Evolutionary conservation across 192 early-diverging fungal species (phyloP).

Genomic region (Dissophora ornata): DNA sequence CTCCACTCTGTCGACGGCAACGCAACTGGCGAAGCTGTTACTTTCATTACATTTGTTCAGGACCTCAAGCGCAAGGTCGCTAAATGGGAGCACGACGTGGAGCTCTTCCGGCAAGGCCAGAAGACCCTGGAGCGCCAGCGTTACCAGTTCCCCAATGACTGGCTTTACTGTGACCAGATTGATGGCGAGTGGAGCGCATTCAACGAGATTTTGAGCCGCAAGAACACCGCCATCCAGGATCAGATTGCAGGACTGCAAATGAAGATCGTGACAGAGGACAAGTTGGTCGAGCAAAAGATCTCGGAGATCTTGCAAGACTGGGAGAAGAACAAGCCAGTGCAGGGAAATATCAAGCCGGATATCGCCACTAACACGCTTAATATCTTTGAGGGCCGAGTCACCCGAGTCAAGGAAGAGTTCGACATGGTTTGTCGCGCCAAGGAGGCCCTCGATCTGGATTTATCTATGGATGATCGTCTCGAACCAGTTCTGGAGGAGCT

Average conservation of each 20-base stretch:
- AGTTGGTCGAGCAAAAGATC: constrained; percentile 86
- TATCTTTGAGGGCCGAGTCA: constrained; percentile 87
- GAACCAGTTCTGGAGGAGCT: constrained; percentile 92
- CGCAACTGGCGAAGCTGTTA: constrained; percentile 90
- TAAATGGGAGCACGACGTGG: constrained; percentile 85
- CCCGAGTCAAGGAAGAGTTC: constrained; percentile 85
- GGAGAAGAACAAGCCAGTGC: constrained; percentile 95
- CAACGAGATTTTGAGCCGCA: constrained; percentile 91
- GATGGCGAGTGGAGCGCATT: constrained; percentile 99
- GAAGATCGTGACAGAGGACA: constrained; percentile 96
- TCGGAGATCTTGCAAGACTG: constrained; percentile 86
- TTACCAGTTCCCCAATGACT: constrained; percentile 94
- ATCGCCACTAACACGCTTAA: constrained; percentile 83
- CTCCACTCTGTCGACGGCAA: constrained; percentile 85
- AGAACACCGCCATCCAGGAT: constrained; percentile 93
- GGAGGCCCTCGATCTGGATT: constrained; percentile 92
- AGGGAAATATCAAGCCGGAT: constrained; percentile 91
- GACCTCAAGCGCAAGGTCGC: constrained; percentile 88
- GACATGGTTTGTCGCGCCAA: constrained; percentile 91
- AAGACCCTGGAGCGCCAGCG: constrained; percentile 93
- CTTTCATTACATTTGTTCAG: constrained; percentile 96
- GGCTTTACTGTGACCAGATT: constrained; percentile 95
- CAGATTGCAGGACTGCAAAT: constrained; percentile 93
- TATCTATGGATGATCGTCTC: constrained; percentile 74
- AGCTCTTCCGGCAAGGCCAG: constrained; percentile 91